phyloP scores from a whole-genome alignment of 495 filamentous ascomycete species.

The Articulospora tetracladia region DNA sequence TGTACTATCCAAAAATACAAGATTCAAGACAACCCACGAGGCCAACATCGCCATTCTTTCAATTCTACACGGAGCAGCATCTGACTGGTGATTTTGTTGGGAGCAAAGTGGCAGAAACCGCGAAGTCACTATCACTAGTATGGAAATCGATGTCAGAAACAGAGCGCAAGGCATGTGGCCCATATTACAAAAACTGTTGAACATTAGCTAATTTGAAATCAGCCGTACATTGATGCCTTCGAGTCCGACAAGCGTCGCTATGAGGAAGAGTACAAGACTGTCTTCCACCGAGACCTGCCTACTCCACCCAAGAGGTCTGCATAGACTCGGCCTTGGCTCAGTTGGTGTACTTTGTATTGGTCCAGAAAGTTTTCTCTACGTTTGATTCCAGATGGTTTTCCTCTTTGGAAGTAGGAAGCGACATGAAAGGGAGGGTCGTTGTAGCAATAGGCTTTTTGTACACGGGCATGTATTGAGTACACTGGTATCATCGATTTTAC shows the following conservation, averaged over 20 bases:
- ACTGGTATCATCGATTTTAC: neutral
- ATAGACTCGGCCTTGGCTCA: no score
- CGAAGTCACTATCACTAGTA: conserved; percentile 36
- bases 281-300: conserved; percentile 16
- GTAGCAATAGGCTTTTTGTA: neutral
- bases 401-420: no score
- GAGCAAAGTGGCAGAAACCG: conserved; percentile 30
- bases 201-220: conserved; percentile 9
- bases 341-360: no score
- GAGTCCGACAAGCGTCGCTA: conserved; percentile 15
- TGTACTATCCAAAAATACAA: conserved; percentile 26
- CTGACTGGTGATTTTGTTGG: conserved; percentile 46
- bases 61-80: conserved; percentile 42
- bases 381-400: no score
- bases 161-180: conserved; percentile 46
- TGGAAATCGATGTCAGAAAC: conserved; percentile 47
- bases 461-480: neutral
- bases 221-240: conserved; percentile 17
- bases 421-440: neutral
- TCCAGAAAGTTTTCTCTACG: no score
- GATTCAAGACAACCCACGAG: conserved; percentile 54
- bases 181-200: conserved; percentile 26
- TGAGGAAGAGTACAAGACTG: conserved; percentile 21
- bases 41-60: conserved; percentile 28
- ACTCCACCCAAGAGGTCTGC: no score